phyloP scores from a whole-genome alignment of 2,329 filamentous ascomycete genomes.

The Ascochyta lentis region DNA sequence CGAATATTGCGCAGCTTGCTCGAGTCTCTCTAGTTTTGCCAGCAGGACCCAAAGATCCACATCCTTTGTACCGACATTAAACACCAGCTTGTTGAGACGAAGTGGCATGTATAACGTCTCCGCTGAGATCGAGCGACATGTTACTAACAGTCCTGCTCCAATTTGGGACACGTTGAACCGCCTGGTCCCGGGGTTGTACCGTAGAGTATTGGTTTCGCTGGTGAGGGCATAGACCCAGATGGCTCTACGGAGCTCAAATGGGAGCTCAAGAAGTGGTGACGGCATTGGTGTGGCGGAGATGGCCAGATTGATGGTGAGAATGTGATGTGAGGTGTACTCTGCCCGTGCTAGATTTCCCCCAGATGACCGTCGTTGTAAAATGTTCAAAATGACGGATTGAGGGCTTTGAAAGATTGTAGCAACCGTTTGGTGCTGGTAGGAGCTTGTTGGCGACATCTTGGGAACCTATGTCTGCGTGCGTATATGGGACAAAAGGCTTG shows the following conservation, averaged over 20 bases:
- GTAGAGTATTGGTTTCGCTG: not conserved
- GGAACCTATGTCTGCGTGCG: not conserved
- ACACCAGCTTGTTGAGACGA: slow-evolving; percentile 3
- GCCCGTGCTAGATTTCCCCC: not conserved
- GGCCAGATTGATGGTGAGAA: not conserved
- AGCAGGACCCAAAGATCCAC: not conserved
- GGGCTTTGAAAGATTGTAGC: not conserved
- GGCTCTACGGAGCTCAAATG: not conserved
- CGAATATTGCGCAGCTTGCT: not conserved
- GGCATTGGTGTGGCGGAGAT: not conserved
- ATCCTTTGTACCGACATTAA: not conserved
- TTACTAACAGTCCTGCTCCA: slow-evolving; percentile 20
- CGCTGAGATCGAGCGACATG: slow-evolving; percentile 19
- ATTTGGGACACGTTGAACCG: slow-evolving; percentile 22
- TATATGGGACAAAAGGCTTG: not conserved
- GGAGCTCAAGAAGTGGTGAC: slow-evolving; percentile 1
- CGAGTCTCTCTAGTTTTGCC: not conserved
- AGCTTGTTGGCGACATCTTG: not conserved
- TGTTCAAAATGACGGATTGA: not conserved
- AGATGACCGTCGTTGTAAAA: too few relatives aligned
- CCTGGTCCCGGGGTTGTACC: not conserved
- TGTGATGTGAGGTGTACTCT: too few relatives aligned
- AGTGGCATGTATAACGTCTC: slow-evolving; percentile 23
- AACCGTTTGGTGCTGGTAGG: not conserved
- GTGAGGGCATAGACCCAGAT: slow-evolving; percentile 4